Evolutionary conservation across 305 asterid genomes (phyloP), one percentile per base, ranked within the genome.

Genomic region (Fraxinus xanthoxyloides): DNA sequence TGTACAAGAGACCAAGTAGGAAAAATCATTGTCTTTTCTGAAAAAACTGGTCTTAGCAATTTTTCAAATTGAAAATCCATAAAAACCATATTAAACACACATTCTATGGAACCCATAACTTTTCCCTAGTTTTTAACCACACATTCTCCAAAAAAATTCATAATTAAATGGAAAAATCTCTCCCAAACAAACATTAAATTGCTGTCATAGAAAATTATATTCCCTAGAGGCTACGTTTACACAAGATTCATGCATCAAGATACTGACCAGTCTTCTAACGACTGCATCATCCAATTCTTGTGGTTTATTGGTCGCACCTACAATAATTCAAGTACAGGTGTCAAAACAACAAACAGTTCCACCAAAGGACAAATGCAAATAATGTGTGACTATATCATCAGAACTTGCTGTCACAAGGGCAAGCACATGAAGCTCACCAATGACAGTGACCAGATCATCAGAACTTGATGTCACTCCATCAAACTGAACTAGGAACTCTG

Each of bases 261-360:
- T 78, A 87, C 99, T 90, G 77, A 97, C 99, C 98, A 97, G 91
- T 90, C 99, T 94, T 91, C 99, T 90, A 46, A 97, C 94, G 84
- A 97, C 99, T 69, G 99, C 99, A 80, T 97, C 99, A 79, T 97
- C 99, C 91, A 97, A 87, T 85, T 97, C 99, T 79, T 94, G 98
- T 83, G 99, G 99, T 85, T 97, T 97, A 92, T 97, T 97, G 4
- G 98, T 97, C 75, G 99, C 99, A 83, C 99, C 99, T 97, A 93
- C 85, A 90, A 82, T 80, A 78, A 84, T 75, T 79, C 48, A 74
- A 17, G 79, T 72, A 80, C 48, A 70, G 17, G 79, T 80, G 72
- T 56, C 82, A 80, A 76, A 82, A 82, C 72, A 69, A 70, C 13
- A 70, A 63, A 63, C n/a, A 24, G 72, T 48, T 48, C 59, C 7